Conservation (phyloP, 139 green algal species). For the Desmodesmus armatus region DNA sequence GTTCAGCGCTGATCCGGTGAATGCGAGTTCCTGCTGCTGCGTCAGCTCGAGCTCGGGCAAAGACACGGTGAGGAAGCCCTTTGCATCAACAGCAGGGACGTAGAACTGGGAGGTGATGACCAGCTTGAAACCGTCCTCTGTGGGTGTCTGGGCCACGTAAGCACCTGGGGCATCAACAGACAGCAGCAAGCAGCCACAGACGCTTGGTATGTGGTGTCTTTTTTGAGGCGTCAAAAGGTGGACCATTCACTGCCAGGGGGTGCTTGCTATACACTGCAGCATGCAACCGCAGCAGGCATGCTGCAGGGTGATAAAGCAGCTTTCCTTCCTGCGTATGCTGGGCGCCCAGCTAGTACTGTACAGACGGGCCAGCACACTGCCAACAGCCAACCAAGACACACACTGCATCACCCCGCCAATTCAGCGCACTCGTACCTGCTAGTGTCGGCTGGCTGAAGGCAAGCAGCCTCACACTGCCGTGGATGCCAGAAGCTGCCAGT, state of each 20-base stretch:
- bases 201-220: no score
- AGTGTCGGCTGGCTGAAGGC: conserved; percentile 34
- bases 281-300: no score
- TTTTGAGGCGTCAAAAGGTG: no score
- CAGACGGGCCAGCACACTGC: no score
- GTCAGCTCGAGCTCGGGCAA: neutral
- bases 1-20: neutral
- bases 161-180: neutral
- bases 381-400: no score
- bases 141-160: conserved; percentile 7
- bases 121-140: conserved; percentile 11
- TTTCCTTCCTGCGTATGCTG: no score
- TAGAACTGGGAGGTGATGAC: conserved; percentile 3
- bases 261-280: no score
- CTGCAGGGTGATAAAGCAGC: no score
- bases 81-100: neutral
- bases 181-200: neutral
- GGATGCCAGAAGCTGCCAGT: conserved; percentile 66
- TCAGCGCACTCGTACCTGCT: conserved; percentile 2
- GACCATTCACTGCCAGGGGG: no score
- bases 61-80: neutral
- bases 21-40: neutral
- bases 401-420: no score
- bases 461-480: conserved; percentile 56
- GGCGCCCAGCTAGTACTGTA: no score